Conservation (phyloP, 202 grass and related monocot genomes). For the Eragrostis tef region DNA sequence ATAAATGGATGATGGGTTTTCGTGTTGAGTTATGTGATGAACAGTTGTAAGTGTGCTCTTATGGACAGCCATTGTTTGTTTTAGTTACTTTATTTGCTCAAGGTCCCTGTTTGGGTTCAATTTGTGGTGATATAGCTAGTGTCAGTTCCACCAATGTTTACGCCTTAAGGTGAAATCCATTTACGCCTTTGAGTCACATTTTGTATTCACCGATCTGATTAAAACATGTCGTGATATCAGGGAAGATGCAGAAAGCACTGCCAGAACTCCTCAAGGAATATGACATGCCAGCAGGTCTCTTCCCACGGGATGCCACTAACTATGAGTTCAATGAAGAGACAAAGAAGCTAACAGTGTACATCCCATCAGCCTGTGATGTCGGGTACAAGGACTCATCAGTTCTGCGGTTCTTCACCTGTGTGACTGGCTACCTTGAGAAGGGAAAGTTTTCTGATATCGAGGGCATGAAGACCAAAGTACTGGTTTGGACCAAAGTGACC, state of each 20-base stretch:
- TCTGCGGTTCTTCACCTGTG: constrained; percentile 75
- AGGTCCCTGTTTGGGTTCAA: not conserved
- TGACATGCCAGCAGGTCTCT: constrained; percentile 83
- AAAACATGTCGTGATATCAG: constrained; percentile 46
- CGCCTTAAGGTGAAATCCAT: not conserved
- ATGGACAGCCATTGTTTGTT: not conserved
- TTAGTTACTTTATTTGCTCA: constrained; percentile 38
- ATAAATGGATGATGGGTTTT: not conserved
- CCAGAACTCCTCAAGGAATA: constrained; percentile 85
- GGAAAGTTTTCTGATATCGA: constrained; percentile 83
- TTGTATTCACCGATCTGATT: constrained; percentile 12
- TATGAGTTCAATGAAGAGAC: constrained; percentile 96
- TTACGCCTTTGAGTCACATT: not conserved
- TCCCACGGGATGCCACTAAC: constrained; percentile 84
- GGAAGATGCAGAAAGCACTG: constrained; percentile 93
- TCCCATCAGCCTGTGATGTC: constrained; percentile 76
- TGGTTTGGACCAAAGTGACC: constrained; percentile 94
- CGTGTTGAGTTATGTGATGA: not conserved
- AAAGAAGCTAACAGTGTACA: constrained; percentile 78
- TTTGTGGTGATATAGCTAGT: not conserved
- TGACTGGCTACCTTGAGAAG: constrained; percentile 92
- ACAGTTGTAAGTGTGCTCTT: not conserved
- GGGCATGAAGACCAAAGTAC: constrained; percentile 84
- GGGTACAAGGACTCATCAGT: constrained; percentile 96
- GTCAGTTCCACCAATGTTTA: not conserved